A percentile compares a stretch with the other conserved stretches of the same genome.
These are phyloP conservation scores for Filobasidium floriforme DNA, from an alignment of 768 basidiomycete genomes.

Conservation along the genomic window DNA sequence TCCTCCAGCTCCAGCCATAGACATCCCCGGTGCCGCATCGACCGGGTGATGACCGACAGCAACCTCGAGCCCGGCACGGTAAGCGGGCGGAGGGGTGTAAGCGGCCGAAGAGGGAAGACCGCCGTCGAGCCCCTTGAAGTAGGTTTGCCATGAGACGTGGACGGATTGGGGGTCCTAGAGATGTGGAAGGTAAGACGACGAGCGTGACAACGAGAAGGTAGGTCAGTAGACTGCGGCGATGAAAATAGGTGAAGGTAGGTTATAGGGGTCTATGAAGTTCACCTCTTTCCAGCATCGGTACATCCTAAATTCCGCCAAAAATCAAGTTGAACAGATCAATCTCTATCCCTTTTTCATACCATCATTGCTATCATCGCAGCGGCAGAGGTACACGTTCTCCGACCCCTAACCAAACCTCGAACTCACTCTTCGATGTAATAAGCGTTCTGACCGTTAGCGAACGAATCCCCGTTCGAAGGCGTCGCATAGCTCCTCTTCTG, in stretches of 20 bases:
- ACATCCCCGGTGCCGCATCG: conserved; percentile 71
- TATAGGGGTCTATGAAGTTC: neutral
- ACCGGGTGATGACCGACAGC: conserved; percentile 54
- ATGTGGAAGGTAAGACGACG: neutral
- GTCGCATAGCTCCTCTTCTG: conserved; percentile 23
- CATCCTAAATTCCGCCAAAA: conserved; percentile 52
- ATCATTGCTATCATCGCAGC: no score
- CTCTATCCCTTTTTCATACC: neutral
- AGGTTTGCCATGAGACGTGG: conserved; percentile 87
- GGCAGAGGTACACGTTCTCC: no score
- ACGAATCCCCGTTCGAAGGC: conserved; percentile 44
- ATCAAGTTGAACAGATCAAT: neutral
- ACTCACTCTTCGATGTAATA: conserved; percentile 76
- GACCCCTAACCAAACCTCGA: neutral
- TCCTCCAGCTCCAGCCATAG: conserved; percentile 54
- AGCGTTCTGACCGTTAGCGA: conserved; percentile 88
- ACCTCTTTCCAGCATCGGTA: conserved; percentile 58
- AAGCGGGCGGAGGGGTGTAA: conserved; percentile 71
- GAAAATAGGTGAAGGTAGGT: neutral
- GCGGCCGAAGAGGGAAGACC: conserved; percentile 63
- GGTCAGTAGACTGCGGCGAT: neutral
- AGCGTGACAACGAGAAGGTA: neutral
- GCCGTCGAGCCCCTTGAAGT: conserved; percentile 87
- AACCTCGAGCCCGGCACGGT: conserved; percentile 48
- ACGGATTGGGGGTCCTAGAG: conserved; percentile 74